Conservation (phyloP, 176 grass and related monocot genomes). For the Aegilops sharonensis region DNA sequence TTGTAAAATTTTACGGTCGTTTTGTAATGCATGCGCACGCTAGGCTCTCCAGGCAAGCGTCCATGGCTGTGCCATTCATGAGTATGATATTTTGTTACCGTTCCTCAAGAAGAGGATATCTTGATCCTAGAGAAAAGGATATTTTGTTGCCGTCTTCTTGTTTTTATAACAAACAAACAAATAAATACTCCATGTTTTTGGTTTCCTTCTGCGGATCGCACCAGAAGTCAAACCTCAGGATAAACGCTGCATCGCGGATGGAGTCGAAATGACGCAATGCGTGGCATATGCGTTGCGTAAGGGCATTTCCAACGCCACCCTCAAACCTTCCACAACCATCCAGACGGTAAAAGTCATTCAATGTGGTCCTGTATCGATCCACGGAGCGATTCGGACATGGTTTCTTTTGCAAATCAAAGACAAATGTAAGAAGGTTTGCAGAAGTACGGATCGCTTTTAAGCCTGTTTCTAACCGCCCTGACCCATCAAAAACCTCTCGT, state of each 20-base stretch:
- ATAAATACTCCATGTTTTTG: neutral
- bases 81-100: neutral
- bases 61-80: neutral
- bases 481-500: no score
- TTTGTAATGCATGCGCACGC: neutral
- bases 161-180: neutral
- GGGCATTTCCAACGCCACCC: neutral
- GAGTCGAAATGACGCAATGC: neutral
- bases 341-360: rapidly evolving
- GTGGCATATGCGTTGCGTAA: neutral
- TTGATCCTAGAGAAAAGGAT: no score
- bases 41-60: constrained; percentile 15
- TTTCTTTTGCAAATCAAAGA: no score
- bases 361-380: rapidly evolving
- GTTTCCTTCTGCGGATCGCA: neutral
- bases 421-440: no score
- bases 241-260: neutral
- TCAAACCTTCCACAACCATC: no score
- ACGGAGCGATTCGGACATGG: rapidly evolving
- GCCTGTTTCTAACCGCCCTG: no score
- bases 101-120: no score
- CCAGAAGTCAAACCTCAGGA: constrained; percentile 13
- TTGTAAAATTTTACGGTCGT: neutral
- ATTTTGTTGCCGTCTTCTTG: neutral
- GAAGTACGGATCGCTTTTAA: no score